Conservation (phyloP, 2,329 filamentous ascomycete genomes). For the Chrysoporthe cubensis region DNA sequence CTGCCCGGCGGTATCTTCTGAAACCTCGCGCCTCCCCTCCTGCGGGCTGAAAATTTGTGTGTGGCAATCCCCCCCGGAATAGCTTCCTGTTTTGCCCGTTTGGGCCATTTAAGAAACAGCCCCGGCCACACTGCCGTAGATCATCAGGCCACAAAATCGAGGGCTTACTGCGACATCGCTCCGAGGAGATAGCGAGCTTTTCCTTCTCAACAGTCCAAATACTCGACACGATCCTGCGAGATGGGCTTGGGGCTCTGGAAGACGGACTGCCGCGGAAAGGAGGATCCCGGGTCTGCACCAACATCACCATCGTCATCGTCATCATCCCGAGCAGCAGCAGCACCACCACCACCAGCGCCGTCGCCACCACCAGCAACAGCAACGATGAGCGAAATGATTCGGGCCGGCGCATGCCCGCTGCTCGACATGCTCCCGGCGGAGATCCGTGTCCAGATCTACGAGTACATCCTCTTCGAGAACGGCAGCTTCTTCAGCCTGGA, state of each 20-base stretch:
- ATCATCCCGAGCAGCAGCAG: neutral
- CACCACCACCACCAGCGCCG: neutral
- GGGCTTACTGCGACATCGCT: slow-evolving; percentile 14
- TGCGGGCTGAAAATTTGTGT: neutral
- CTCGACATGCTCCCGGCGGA: slow-evolving; percentile 25
- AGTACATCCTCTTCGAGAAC: slow-evolving; percentile 28
- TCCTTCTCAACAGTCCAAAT: neutral
- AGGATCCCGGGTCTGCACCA: neutral
- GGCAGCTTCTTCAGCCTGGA: slow-evolving; percentile 29
- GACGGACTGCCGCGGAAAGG: neutral
- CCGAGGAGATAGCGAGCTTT: neutral
- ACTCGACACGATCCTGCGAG: neutral
- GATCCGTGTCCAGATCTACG: slow-evolving; percentile 28
- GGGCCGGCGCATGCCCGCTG: slow-evolving; percentile 20
- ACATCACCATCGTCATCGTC: neutral
- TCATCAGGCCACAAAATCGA: slow-evolving; percentile 21
- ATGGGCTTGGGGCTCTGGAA: slow-evolving; percentile 2
- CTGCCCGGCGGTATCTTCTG: neutral
- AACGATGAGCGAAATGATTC: slow-evolving; percentile 18
- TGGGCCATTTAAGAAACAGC: slow-evolving; percentile 27
- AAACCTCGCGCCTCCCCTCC: neutral
- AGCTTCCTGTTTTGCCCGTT: slow-evolving; percentile 29
- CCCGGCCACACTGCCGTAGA: slow-evolving; percentile 20
- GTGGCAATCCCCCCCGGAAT: slow-evolving; percentile 16
- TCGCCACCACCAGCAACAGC: neutral